phyloP scores from a whole-genome alignment of 2,329 filamentous ascomycete genomes.

The Fusarium miscanthi region DNA sequence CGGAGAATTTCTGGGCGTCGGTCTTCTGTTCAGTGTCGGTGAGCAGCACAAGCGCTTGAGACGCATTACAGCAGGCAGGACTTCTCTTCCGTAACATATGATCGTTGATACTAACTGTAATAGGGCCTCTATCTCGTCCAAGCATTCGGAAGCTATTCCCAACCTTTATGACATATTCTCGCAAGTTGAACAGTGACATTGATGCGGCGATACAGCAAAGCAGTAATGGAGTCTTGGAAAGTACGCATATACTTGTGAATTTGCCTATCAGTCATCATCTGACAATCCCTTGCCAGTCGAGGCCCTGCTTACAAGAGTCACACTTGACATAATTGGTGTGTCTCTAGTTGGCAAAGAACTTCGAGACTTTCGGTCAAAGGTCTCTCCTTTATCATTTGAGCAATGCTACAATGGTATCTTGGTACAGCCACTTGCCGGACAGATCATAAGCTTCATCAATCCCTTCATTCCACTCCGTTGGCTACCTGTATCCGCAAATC shows the following conservation, averaged over 20 bases:
- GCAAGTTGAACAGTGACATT: not conserved
- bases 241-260: not conserved
- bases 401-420: slow-evolving; percentile 21
- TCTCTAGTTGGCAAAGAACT: slow-evolving; percentile 14
- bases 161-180: not conserved
- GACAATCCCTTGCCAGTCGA: not conserved
- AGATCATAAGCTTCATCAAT: slow-evolving; percentile 25
- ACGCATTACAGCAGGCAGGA: slow-evolving; percentile 4
- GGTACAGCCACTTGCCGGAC: slow-evolving; percentile 5
- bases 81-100: too few relatives aligned
- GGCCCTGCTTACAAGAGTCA: not conserved
- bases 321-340: slow-evolving; percentile 20
- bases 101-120: not conserved
- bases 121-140: slow-evolving; percentile 13
- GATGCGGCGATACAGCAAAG: not conserved
- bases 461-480: slow-evolving; percentile 18
- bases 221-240: not conserved
- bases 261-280: not conserved
- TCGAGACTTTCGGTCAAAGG: not conserved
- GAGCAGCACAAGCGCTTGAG: slow-evolving; percentile 26
- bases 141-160: slow-evolving; percentile 13
- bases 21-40: slow-evolving; percentile 20
- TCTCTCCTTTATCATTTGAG: slow-evolving; percentile 12
- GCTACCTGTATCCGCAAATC: slow-evolving; percentile 17
- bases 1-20: slow-evolving; percentile 21